These are phyloP conservation scores for Bruguiera hainesii DNA, from an alignment of 441 rosid species.

Conservation along the genomic window DNA sequence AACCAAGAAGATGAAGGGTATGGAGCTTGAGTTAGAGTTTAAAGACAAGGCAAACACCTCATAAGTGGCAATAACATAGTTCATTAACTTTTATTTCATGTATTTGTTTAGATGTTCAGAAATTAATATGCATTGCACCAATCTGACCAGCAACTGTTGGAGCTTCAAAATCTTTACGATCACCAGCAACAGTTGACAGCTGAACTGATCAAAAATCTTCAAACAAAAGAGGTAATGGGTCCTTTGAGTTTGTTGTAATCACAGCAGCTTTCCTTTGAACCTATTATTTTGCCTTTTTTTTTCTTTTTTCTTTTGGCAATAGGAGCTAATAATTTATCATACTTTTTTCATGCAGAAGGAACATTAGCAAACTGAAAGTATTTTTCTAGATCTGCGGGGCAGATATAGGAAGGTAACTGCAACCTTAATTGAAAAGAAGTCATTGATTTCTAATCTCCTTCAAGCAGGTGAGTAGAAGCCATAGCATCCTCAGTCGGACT, in stretches of 20 bases:
- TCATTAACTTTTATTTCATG: constrained; percentile 11
- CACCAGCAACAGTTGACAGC: constrained; percentile 47
- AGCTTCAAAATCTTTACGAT: constrained; percentile 62
- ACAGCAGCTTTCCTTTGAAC: neutral
- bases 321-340: neutral
- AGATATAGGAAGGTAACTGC: constrained; percentile 71
- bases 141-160: constrained; percentile 46
- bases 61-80: constrained; percentile 2
- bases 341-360: constrained; percentile 43
- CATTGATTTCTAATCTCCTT: constrained; percentile 63
- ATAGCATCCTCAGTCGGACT: neutral
- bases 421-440: constrained; percentile 68
- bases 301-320: neutral
- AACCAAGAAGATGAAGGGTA: constrained; percentile 71
- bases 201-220: constrained; percentile 54
- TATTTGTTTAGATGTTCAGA: neutral
- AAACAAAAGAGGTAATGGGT: constrained; percentile 52
- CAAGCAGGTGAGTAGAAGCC: constrained; percentile 51
- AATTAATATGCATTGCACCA: neutral
- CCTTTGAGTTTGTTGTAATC: neutral
- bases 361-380: constrained; percentile 55
- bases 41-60: constrained; percentile 53
- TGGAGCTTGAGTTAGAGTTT: constrained; percentile 61
- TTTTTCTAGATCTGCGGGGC: constrained; percentile 60
- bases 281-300: neutral